Percentiles rank a stretch among this genome's conserved stretches.
Conservation (phyloP, 176 grass and related monocot genomes). For the Eremochloa ophiuroides region DNA sequence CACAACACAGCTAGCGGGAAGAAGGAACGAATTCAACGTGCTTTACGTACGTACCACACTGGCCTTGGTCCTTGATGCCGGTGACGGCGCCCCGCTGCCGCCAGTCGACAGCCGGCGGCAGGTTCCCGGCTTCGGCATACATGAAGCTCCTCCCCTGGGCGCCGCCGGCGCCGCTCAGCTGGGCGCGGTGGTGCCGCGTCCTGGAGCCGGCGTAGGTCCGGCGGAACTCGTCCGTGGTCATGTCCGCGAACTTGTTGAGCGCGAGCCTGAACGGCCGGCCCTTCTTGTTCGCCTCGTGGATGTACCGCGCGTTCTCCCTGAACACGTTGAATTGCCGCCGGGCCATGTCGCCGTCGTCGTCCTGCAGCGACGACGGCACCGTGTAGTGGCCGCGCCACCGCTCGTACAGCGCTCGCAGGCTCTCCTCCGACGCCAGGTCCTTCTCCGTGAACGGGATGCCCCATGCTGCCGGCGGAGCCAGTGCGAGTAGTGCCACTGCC, state of each 20-base stretch:
- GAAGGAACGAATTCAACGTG: no score
- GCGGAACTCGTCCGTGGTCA: slow-evolving; percentile 66
- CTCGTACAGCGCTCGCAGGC: slow-evolving; percentile 45
- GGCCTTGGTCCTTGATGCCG: slow-evolving; percentile 74
- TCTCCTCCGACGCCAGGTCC: slow-evolving; percentile 63
- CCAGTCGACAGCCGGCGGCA: slow-evolving; percentile 59
- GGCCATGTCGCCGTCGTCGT: not conserved
- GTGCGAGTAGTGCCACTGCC: not conserved
- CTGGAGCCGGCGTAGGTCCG: slow-evolving; percentile 47
- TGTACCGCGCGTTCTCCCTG: slow-evolving; percentile 63
- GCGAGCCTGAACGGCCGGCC: slow-evolving; percentile 56
- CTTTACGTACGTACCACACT: no score
- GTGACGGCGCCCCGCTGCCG: slow-evolving; percentile 63
- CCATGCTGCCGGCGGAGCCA: not conserved
- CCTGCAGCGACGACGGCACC: not conserved
- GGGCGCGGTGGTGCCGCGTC: slow-evolving; percentile 1
- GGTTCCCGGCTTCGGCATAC: slow-evolving; percentile 13
- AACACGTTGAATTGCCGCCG: slow-evolving; percentile 56
- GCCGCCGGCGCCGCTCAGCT: not conserved
- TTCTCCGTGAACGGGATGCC: slow-evolving; percentile 40
- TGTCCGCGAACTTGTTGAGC: slow-evolving; percentile 85
- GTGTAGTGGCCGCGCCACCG: slow-evolving; percentile 60
- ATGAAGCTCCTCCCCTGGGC: not conserved
- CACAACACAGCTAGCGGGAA: no score
- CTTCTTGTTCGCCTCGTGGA: slow-evolving; percentile 56